A percentile compares a stretch with the other conserved stretches of the same genome.
phyloP scores from a whole-genome alignment of 225 moss, liverwort and hornwort genomes.

The Polytrichum commune region DNA sequence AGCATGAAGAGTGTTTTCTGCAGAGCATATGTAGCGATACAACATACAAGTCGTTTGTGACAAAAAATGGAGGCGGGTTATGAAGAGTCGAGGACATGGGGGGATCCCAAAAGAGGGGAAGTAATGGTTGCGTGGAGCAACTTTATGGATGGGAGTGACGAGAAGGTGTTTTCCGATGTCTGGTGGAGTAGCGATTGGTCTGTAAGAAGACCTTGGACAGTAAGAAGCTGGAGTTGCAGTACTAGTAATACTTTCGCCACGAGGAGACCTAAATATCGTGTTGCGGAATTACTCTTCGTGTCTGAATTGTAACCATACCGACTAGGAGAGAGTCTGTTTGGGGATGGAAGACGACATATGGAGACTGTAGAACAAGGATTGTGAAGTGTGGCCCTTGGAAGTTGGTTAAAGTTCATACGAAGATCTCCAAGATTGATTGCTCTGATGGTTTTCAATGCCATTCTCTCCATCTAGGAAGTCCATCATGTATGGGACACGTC shows the following conservation, averaged over 20 bases:
- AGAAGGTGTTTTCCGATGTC: not conserved
- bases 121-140: not conserved
- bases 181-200: conserved; percentile 1
- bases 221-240: too few species aligned
- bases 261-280: not conserved
- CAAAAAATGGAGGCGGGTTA: not conserved
- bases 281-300: not conserved
- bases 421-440: not conserved
- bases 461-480: not conserved
- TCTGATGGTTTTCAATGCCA: not conserved
- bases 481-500: not conserved
- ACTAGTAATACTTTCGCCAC: not conserved
- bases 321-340: not conserved
- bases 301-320: not conserved
- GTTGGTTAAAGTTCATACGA: not conserved
- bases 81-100: not conserved
- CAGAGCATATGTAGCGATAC: not conserved
- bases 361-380: not conserved
- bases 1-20: not conserved
- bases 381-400: not conserved
- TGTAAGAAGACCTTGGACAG: not conserved
- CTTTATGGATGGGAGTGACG: not conserved
- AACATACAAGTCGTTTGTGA: not conserved
- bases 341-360: not conserved
- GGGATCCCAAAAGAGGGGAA: not conserved